Evolutionary conservation across 352 stramenopile genomes (phyloP).

Genomic region (Phytophthora kernoviae): DNA sequence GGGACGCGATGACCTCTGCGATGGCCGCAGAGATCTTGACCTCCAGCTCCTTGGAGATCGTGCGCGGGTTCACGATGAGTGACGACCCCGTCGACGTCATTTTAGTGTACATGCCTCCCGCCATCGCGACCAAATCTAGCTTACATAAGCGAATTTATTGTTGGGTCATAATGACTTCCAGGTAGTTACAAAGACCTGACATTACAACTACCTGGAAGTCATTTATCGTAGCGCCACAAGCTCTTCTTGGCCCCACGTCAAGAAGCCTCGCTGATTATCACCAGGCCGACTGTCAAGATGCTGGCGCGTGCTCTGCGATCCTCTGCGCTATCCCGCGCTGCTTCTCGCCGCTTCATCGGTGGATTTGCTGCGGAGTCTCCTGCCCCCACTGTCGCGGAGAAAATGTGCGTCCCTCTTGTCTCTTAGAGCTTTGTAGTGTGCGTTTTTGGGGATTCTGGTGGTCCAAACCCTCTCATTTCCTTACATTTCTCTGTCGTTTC

Average conservation of each 20-base stretch:
- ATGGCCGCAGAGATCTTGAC: slow-evolving; percentile 78
- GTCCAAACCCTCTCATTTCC: background rate
- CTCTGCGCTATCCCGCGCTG: slow-evolving; percentile 31
- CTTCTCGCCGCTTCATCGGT: slow-evolving; percentile 56
- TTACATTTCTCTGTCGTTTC: slow-evolving; percentile 4
- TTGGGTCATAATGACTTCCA: no score
- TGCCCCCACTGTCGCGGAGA: slow-evolving; percentile 56
- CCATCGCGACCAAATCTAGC: slow-evolving; percentile 37
- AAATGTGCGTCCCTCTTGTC: slow-evolving; percentile 47
- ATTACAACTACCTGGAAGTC: background rate
- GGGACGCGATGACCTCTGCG: slow-evolving; percentile 61
- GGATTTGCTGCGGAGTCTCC: slow-evolving; percentile 47
- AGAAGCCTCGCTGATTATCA: background rate
- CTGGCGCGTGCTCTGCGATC: slow-evolving; percentile 45
- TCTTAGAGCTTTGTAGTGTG: background rate
- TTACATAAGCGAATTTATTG: no score
- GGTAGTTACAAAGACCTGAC: background rate
- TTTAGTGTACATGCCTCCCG: slow-evolving; percentile 76
- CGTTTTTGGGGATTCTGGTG: slow-evolving; percentile 15
- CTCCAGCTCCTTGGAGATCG: slow-evolving; percentile 86
- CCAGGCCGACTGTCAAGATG: slow-evolving; percentile 30
- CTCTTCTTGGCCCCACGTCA: background rate
- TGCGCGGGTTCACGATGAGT: slow-evolving; percentile 72
- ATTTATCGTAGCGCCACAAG: background rate
- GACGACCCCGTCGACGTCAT: slow-evolving; percentile 75